phyloP scores from a whole-genome alignment of 176 grass and related monocot species.

The Rhynchospora breviuscula region DNA sequence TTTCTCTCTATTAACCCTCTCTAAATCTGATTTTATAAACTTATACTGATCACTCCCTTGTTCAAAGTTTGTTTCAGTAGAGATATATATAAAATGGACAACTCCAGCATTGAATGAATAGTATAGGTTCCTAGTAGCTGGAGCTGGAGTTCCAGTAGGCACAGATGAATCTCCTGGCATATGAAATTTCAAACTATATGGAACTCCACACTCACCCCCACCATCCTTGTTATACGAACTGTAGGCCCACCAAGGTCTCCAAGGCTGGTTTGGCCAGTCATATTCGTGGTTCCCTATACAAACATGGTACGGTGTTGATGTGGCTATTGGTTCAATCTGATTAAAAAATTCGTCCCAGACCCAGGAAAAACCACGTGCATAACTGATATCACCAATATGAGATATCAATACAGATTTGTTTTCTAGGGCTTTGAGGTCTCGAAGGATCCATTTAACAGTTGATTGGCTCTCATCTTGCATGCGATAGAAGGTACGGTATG shows the following conservation, averaged over 20 bases:
- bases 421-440: slow-evolving; percentile 69
- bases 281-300: slow-evolving; percentile 98
- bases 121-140: slow-evolving; percentile 77
- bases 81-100: slow-evolving; percentile 90
- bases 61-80: slow-evolving; percentile 84
- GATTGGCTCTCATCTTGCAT: slow-evolving; percentile 73
- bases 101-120: slow-evolving; percentile 83
- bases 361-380: slow-evolving; percentile 83
- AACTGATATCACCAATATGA: slow-evolving; percentile 94
- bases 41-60: slow-evolving; percentile 71
- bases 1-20: slow-evolving; percentile 69
- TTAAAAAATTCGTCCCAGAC: slow-evolving; percentile 95
- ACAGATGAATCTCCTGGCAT: slow-evolving; percentile 84
- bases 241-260: slow-evolving; percentile 66
- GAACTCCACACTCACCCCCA: slow-evolving; percentile 92
- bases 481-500: slow-evolving; percentile 71
- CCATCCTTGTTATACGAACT: slow-evolving; percentile 64
- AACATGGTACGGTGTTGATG: slow-evolving; percentile 79
- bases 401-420: slow-evolving; percentile 82
- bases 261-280: slow-evolving; percentile 91
- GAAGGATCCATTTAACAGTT: slow-evolving; percentile 83
- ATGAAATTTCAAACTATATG: slow-evolving; percentile 85
- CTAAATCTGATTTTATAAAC: slow-evolving; percentile 74
- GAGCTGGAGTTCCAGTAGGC: slow-evolving; percentile 64
- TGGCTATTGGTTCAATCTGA: slow-evolving; percentile 80